Evolutionary conservation across 306 rosid genomes (phyloP), one percentile per base, ranked within the genome.

Genomic region (Potentilla sterilis): DNA sequence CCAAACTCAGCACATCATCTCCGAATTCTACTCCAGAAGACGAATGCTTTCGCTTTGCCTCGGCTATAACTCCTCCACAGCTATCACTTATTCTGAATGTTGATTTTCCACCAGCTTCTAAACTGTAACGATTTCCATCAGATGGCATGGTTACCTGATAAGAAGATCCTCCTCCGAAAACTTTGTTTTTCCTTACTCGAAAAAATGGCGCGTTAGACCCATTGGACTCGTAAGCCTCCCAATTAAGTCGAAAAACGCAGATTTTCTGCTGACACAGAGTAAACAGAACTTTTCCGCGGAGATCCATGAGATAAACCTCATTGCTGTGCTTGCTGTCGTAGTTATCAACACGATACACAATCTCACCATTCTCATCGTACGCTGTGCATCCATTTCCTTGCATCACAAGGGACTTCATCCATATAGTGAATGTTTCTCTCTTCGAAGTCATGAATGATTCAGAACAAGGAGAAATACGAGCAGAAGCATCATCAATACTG

Each of bases 401-500:
- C 76, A 79, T 76, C 75, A 86, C 73, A 44, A 86, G 89, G 4
- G 85, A 86, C 48, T 80, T 86, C 87, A 83, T 80, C 89, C 89
- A 86, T 35, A 86, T n/a, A 7, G 87, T 83, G 75, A 72, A 83
- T 34, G 79, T 82, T 65, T 77, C 86, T 70, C 76, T 52, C 70
- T 67, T 76, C 61, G 83, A 72, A 22, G 38, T 80, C 74, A 67
- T 49, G 48, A 28, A 72, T 49, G 49, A 43, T 14, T 41, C 10
- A 18, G 70, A 61, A 40, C 40, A 74, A 24, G 58, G 28, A 32
- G 71, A 11, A 8, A 38, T 28, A 66, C 69, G 6, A 44, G 47
- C 21, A 55, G 59, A 66, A 49, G 59, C 14, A 81, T 19, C 21
- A 24, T 19, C 21, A 15, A 4, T 48, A 37, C 10, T 35, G 19